Percentiles rank a stretch among this genome's conserved stretches.
These are phyloP conservation scores for Tricholoma terreum DNA, from an alignment of 768 basidiomycete species.

Conservation along the genomic window DNA sequence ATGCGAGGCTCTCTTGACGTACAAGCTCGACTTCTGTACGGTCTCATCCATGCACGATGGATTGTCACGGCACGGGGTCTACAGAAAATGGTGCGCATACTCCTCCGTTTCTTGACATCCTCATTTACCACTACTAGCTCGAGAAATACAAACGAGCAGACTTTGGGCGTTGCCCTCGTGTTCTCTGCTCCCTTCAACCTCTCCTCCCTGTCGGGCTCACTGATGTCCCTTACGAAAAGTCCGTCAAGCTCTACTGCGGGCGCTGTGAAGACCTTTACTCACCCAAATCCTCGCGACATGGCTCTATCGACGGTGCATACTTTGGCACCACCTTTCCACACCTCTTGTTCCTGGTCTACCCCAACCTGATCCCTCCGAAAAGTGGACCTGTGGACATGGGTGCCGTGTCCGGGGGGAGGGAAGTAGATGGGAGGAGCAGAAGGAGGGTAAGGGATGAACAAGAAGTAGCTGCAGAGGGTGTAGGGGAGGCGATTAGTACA, in stretches of 20 bases:
- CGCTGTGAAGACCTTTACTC: conserved; percentile 98
- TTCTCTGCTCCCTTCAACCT: conserved; percentile 90
- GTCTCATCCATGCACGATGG: conserved; percentile 95
- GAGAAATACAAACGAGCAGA: conserved; percentile 99
- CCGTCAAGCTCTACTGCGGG: conserved; percentile 97
- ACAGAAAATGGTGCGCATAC: conserved; percentile 78
- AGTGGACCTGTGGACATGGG: conserved; percentile 41
- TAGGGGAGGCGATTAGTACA: conserved; percentile 72
- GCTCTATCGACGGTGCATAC: conserved; percentile 97
- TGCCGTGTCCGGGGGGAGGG: conserved; percentile 22
- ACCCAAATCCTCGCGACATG: conserved; percentile 95
- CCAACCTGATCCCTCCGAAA: conserved; percentile 87
- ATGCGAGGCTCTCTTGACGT: conserved; percentile 88
- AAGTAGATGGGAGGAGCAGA: conserved; percentile 32
- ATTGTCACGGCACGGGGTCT: conserved; percentile 93
- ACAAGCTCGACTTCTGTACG: conserved; percentile 90
- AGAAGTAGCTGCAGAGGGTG: conserved; percentile 53
- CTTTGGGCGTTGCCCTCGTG: conserved; percentile 97
- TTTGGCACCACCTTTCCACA: conserved; percentile 99
- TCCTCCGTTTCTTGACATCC: neutral
- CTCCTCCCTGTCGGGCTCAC: conserved; percentile 96
- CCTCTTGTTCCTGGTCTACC: conserved; percentile 95
- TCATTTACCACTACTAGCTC: conserved; percentile 43
- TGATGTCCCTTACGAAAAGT: conserved; percentile 97
- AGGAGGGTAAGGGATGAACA: conserved; percentile 47